These are phyloP conservation scores for Lizanozyma gosingica DNA, from an alignment of 1,139 yeast species.

Conservation along the genomic window DNA sequence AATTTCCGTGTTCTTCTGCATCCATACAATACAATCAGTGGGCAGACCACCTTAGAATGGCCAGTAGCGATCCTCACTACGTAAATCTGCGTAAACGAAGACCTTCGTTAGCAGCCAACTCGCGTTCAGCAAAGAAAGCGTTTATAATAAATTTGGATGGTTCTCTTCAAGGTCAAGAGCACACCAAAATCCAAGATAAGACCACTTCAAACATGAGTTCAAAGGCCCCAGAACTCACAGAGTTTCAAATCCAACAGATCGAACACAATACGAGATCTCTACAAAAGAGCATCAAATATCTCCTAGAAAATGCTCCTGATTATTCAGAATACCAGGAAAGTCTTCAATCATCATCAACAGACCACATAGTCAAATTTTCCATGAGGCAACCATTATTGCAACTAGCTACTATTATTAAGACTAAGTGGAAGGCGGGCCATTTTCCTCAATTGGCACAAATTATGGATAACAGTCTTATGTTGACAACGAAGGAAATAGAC, in stretches of 20 bases:
- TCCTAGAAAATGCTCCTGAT: not conserved
- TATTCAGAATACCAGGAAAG: not conserved
- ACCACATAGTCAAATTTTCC: not conserved
- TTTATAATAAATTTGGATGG: too few relatives aligned
- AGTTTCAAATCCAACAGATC: not conserved
- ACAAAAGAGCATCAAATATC: not conserved
- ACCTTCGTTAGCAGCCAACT: too few relatives aligned
- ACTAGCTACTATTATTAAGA: not conserved
- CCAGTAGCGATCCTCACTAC: too few relatives aligned
- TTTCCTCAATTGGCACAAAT: not conserved
- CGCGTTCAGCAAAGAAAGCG: too few relatives aligned
- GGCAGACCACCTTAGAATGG: too few relatives aligned
- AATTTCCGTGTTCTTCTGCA: too few relatives aligned
- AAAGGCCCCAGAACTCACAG: not conserved
- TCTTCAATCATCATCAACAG: not conserved
- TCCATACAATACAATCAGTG: too few relatives aligned
- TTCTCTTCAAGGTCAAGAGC: too few relatives aligned
- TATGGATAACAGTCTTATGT: not conserved
- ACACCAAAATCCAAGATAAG: too few relatives aligned
- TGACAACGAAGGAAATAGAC: not conserved
- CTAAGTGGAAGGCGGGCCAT: not conserved
- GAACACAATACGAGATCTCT: not conserved
- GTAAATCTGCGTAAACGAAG: too few relatives aligned
- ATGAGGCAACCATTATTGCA: not conserved
- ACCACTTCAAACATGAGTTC: too few relatives aligned